Conservation (phyloP, 148 eudicot species). For the Bassia scoparia region DNA sequence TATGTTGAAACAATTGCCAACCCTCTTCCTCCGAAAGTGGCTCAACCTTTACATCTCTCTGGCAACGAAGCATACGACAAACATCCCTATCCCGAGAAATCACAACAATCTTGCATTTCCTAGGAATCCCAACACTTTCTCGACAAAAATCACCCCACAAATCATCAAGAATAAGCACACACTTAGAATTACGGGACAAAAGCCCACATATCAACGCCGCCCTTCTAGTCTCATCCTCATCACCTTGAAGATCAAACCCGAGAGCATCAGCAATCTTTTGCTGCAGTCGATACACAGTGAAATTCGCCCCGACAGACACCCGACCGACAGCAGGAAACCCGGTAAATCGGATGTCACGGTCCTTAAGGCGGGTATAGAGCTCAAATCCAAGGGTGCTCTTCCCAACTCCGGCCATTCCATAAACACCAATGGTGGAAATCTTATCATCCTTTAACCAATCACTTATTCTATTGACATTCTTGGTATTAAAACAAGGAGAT, state of each 20-base stretch:
- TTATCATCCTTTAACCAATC: constrained; percentile 2
- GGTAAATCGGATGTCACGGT: neutral
- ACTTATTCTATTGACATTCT: neutral
- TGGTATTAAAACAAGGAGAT: neutral
- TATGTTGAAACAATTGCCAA: constrained; percentile 13
- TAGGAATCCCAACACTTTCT: constrained; percentile 24
- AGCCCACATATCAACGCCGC: constrained; percentile 5
- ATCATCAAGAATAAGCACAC: constrained; percentile 19
- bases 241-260: constrained; percentile 12
- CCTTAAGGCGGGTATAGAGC: neutral
- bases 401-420: constrained; percentile 24
- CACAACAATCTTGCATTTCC: constrained; percentile 5
- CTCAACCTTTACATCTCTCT: constrained; percentile 8
- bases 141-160: constrained; percentile 16
- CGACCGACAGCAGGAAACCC: neutral
- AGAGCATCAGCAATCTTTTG: constrained; percentile 4
- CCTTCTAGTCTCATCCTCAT: constrained; percentile 17
- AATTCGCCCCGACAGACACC: constrained; percentile 16
- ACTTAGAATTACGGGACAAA: neutral
- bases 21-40: constrained; percentile 15
- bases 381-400: constrained; percentile 20
- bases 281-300: constrained; percentile 1
- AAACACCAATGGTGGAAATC: constrained; percentile 8
- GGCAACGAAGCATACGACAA: constrained; percentile 13
- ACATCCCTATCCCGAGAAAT: constrained; percentile 15